These are phyloP conservation scores for Termitomyces sp. DNA, from an alignment of 768 basidiomycete genomes.

Conservation along the genomic window DNA sequence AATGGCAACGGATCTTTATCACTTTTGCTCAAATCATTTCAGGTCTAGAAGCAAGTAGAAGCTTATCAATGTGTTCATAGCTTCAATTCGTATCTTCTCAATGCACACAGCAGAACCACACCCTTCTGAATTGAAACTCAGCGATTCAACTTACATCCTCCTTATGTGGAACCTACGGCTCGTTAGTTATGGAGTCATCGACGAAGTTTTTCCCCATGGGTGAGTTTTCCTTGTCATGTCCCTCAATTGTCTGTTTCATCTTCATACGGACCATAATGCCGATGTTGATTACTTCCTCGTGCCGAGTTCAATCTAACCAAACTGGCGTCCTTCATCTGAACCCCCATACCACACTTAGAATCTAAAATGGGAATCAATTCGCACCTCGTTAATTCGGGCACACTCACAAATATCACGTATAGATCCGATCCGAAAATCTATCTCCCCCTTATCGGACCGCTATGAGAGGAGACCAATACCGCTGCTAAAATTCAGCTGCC, in stretches of 20 bases:
- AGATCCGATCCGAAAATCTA: background rate
- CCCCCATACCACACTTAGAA: background rate
- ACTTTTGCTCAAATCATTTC: background rate
- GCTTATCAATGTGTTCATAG: background rate
- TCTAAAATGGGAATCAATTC: background rate
- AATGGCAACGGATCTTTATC: background rate
- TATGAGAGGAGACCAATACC: background rate
- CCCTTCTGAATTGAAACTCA: background rate
- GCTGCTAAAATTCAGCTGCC: too few relatives aligned
- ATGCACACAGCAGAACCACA: background rate
- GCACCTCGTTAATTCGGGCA: background rate
- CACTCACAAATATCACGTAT: background rate
- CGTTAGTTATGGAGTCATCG: background rate
- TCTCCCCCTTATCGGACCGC: background rate
- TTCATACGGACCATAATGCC: background rate
- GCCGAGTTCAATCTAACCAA: constrained; percentile 4
- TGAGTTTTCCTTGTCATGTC: background rate
- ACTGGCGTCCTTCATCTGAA: background rate
- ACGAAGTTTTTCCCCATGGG: background rate
- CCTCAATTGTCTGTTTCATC: background rate
- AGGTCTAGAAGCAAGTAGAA: background rate
- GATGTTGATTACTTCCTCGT: background rate
- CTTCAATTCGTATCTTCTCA: background rate
- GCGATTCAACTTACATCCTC: background rate
- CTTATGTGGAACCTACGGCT: background rate